phyloP scores from a whole-genome alignment of 2,329 filamentous ascomycete genomes.

The Penicillium sp. region DNA sequence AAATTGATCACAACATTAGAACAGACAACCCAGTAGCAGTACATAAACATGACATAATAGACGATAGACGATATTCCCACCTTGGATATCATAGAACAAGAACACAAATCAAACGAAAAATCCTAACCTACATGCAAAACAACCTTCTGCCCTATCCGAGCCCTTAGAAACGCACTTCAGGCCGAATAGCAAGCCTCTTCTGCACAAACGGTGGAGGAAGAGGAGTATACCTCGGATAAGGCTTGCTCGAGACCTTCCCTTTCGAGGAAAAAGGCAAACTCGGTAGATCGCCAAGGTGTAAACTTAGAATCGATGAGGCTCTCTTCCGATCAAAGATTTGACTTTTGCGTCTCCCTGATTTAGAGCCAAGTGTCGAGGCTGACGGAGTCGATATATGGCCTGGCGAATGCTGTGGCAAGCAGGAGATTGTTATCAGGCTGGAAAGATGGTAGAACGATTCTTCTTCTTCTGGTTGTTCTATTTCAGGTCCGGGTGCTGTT shows the following conservation, averaged over 20 bases:
- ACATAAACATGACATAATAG: not conserved
- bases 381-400: not conserved
- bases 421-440: conserved; percentile 18
- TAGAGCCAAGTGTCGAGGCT: conserved; percentile 1
- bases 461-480: conserved; percentile 4
- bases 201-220: conserved; percentile 14
- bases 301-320: conserved; percentile 15
- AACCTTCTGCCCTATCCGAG: not conserved
- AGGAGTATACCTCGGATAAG: conserved; percentile 13
- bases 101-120: not conserved
- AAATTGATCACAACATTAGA: not conserved
- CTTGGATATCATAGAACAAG: not conserved
- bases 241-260: conserved; percentile 8
- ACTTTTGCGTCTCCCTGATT: not conserved
- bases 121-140: not conserved
- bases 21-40: not conserved
- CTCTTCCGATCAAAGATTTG: conserved; percentile 10
- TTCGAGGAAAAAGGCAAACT: conserved; percentile 5
- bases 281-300: conserved; percentile 13
- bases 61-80: not conserved
- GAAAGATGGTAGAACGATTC: conserved; percentile 18
- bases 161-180: conserved; percentile 16
- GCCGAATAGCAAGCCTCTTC: conserved; percentile 10
- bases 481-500: no score
- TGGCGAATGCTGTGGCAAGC: conserved; percentile 2